Evolutionary conservation across 805 yeast species (phyloP).

Genomic region (Ogataea henricii): DNA sequence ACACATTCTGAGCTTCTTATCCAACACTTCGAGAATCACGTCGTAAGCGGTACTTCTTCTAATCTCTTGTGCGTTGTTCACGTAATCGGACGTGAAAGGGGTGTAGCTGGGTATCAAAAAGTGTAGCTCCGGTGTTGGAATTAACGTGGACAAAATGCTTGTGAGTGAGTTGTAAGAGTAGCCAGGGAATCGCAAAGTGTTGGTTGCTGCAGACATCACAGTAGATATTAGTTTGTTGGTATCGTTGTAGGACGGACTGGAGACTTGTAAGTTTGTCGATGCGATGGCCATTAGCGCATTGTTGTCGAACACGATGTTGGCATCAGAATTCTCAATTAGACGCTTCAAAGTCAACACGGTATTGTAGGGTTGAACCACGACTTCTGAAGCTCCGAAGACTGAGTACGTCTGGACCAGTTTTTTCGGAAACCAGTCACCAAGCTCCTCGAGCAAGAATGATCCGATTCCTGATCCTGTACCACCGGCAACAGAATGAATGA

Average conservation of each 20-base stretch:
- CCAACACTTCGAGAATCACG: constrained; percentile 77
- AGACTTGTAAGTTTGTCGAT: constrained; percentile 54
- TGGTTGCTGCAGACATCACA: constrained; percentile 80
- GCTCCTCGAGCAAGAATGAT: constrained; percentile 70
- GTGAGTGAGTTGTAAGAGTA: constrained; percentile 86
- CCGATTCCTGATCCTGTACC: constrained; percentile 99
- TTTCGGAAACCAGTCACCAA: constrained; percentile 81
- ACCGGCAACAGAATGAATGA: constrained; percentile 94
- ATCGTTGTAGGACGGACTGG: constrained; percentile 69
- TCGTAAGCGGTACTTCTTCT: constrained; percentile 81
- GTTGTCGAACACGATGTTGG: constrained; percentile 88
- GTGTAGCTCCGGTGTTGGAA: constrained; percentile 85
- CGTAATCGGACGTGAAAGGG: constrained; percentile 73
- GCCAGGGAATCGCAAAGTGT: constrained; percentile 88
- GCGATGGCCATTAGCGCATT: constrained; percentile 79
- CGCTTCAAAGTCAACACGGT: constrained; percentile 80
- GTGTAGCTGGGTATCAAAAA: constrained; percentile 72
- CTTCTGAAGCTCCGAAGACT: constrained; percentile 88
- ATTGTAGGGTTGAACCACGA: constrained; percentile 98
- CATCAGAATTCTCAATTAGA: constrained; percentile 81
- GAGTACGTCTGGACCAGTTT: constrained; percentile 83
- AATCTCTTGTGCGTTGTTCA: constrained; percentile 53
- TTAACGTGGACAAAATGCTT: constrained; percentile 74
- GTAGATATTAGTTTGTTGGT: constrained; percentile 85
- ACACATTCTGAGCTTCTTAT: constrained; percentile 77